Base-by-base conservation (phyloP, 148 eudicot genomes). In the Chenopodium formosanum region DNA sequence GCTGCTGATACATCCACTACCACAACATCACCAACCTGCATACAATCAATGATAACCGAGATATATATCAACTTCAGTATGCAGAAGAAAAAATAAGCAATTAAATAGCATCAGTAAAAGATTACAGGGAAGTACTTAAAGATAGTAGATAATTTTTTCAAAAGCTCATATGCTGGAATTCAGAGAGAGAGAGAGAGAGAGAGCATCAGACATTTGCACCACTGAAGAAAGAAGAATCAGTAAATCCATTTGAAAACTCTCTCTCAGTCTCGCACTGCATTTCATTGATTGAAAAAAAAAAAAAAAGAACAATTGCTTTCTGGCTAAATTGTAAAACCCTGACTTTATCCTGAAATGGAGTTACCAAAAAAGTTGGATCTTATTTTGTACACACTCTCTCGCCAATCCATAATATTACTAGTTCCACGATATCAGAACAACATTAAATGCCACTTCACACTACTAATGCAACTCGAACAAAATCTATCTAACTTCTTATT, bases 1-100 rank as follows among this genome's bases (percentile, higher is more conserved):
- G 91, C 84, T 80, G 99, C 99, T 73, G 99, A 97, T 82, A 97
- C 90, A 87, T 97, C 95, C 50, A 97, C 89, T 62, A 94, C 91
- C n/a, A 87, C 97, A 72, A 97, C 94, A 90, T 97, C 99, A 75
- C 98, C 98, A 63, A 83, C 82, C 99, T 97, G 89, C 37, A 48
- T 48, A 69, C 56, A 70, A 80, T 37, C 62, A 29, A 52, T 32
- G 48, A 77, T 14, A 53, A 53, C n/a, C 2, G 13, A 80, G 47
- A 83, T 52, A 27, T 53, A 37, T 31, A 66, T n/a, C 25, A 71
- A 37, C 80, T 63, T 27, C 52, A 31, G 10, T 74, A 65, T 69
- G 40, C 44, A 68, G 53, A 32, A 14, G 29, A 56, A 75, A 53
- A 76, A 68, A 27, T 0, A 50, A 83, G 58, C 78, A 68, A 60